These are phyloP conservation scores for Ophiostoma sp. DNA, from an alignment of 2,329 filamentous ascomycete genomes.

Conservation along the genomic window DNA sequence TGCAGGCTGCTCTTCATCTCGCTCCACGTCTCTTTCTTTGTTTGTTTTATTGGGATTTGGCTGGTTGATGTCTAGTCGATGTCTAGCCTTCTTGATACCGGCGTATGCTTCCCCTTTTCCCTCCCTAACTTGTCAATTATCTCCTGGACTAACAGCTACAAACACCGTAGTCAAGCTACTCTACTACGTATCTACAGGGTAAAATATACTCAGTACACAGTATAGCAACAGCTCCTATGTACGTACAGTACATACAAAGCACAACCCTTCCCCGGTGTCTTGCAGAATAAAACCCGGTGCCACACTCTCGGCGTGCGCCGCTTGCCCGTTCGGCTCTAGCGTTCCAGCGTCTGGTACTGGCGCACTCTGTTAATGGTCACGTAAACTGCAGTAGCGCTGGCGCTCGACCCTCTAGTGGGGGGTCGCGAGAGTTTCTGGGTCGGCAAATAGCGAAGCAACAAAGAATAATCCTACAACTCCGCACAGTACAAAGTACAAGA, in stretches of 20 bases:
- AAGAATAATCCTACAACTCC: background rate
- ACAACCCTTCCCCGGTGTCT: slow-evolving; percentile 19
- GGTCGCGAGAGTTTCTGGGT: background rate
- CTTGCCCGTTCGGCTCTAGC: slow-evolving; percentile 19
- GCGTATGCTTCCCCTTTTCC: background rate
- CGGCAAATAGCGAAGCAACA: background rate
- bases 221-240: background rate
- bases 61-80: background rate
- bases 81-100: background rate
- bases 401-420: slow-evolving; percentile 7
- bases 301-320: slow-evolving; percentile 20
- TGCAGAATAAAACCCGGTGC: slow-evolving; percentile 13
- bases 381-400: slow-evolving; percentile 11
- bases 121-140: too few relatives aligned
- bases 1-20: slow-evolving; percentile 8
- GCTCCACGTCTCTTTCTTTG: background rate
- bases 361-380: background rate
- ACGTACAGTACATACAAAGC: background rate
- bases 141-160: too few relatives aligned
- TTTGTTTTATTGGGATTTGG: background rate
- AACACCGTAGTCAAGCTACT: too few relatives aligned
- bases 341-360: slow-evolving; percentile 6
- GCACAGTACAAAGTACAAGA: background rate
- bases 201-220: too few relatives aligned
- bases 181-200: too few relatives aligned